A percentile compares a stretch with the other conserved stretches of the same genome.
Conservation (phyloP, 352 stramenopile genomes). For the Globisporangium paroecandrum region DNA sequence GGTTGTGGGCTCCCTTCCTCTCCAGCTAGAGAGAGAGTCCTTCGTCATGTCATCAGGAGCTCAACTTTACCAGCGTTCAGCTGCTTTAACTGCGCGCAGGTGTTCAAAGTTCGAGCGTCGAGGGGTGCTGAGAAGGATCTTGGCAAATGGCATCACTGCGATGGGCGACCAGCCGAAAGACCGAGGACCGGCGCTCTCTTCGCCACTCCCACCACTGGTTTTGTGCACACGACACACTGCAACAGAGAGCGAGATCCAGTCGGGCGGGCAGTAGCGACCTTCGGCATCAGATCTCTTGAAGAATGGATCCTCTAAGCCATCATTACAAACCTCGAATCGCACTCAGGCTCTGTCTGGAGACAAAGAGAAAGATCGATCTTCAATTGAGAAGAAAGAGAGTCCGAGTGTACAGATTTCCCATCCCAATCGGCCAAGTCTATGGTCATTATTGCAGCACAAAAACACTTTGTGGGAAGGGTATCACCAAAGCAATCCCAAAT, state of each 20-base stretch:
- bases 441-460: neutral
- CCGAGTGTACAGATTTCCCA: neutral
- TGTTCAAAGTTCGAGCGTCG: neutral
- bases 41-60: neutral
- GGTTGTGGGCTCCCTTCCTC: neutral
- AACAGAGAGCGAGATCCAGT: neutral
- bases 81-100: neutral
- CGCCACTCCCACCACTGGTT: neutral
- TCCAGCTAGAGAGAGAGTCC: neutral
- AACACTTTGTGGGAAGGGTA: neutral
- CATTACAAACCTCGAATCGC: neutral
- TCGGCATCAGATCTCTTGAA: neutral
- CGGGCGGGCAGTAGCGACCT: neutral
- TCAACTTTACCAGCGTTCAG: neutral
- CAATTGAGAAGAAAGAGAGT: neutral
- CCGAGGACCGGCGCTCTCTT: neutral
- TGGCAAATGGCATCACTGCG: neutral
- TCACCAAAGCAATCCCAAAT: neutral
- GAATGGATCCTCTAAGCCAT: neutral
- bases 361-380: neutral
- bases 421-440: neutral
- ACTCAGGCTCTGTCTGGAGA: neutral
- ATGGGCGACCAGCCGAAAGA: no score
- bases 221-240: neutral
- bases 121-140: neutral